Base-by-base conservation (phyloP, 2,329 filamentous ascomycete species). In the Conoideocrella luteorostrata region DNA sequence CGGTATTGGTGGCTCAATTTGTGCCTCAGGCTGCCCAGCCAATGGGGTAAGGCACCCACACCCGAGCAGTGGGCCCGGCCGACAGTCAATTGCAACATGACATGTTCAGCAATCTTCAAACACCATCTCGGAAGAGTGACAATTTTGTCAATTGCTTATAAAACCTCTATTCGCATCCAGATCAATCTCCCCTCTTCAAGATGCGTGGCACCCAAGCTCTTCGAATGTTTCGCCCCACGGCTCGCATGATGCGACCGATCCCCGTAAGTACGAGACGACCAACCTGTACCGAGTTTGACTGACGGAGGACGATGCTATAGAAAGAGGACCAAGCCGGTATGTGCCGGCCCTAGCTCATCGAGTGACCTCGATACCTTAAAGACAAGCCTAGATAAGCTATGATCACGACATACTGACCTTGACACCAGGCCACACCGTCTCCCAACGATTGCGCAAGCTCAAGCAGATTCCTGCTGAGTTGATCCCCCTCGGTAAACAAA, bases 391-490 rank as follows among this genome's bases (percentile, higher is more conserved):
- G n/a, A 4, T 20, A 36, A 32, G 38, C 22, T 39, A 9, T 9
- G 3, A 12, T 23, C 2, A 10, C 30, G 11, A 22, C 30, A 11
- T 18, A 37, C 35, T 43, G 30, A 35, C 29, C 7, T 18, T 34
- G 18, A 15, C 12, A 39, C 55, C 50, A 98, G 93, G 88, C 65
- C 93, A 97, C 75, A 96, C 91, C 60, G 82, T 97, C 69, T 95
- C 91, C 55, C 93, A 97, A 76, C 88, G 91, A 66, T 77, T 98
- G 60, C 86, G 90, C 66, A 84, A 82, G 65, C 77, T 96, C 62
- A 90, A 86, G 78, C 82, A 83, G 71, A 85, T 97, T 63, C 93
- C 93, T 56, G 82, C 88, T 56, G 93, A 98, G 78, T 78, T 98
- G 78, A 81, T 90, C 57, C 93, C 93, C 62, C 84, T 98, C 58